Percentiles rank a stretch among this genome's conserved stretches.
phyloP scores from a whole-genome alignment of 2,329 filamentous ascomycete species.

The Neofusicoccum parvum region DNA sequence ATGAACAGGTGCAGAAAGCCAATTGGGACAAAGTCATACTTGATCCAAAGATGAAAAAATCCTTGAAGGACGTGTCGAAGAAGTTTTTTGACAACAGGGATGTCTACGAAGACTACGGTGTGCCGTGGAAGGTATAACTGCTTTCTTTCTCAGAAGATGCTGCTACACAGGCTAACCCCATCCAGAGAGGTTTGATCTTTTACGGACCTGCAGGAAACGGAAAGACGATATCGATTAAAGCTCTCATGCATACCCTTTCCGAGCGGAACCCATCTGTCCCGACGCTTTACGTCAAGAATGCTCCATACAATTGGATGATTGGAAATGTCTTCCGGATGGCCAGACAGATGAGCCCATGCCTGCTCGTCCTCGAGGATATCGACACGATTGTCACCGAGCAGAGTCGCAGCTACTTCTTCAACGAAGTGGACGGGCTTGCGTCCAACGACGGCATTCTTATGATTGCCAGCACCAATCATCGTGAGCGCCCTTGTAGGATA shows the following conservation, averaged over 20 bases:
- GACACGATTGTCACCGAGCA: slow-evolving; percentile 65
- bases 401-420: slow-evolving; percentile 70
- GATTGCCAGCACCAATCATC: slow-evolving; percentile 65
- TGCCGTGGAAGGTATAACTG: slow-evolving; percentile 63
- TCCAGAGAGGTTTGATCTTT: slow-evolving; percentile 64
- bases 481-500: not conserved
- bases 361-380: slow-evolving; percentile 72
- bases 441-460: slow-evolving; percentile 73
- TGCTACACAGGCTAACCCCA: slow-evolving; percentile 42
- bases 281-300: slow-evolving; percentile 58
- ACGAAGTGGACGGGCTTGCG: slow-evolving; percentile 71
- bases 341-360: slow-evolving; percentile 65
- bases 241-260: slow-evolving; percentile 67
- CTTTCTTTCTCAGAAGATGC: slow-evolving; percentile 19
- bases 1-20: slow-evolving; percentile 48
- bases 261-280: slow-evolving; percentile 56
- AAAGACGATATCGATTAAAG: slow-evolving; percentile 72
- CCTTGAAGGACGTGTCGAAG: slow-evolving; percentile 64
- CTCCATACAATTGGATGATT: slow-evolving; percentile 33
- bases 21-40: slow-evolving; percentile 71
- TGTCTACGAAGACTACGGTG: slow-evolving; percentile 62
- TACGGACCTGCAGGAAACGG: slow-evolving; percentile 68
- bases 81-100: slow-evolving; percentile 64
- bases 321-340: slow-evolving; percentile 52
- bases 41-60: slow-evolving; percentile 64